These are phyloP conservation scores for Trichoderma afroharzianum DNA, from an alignment of 2,329 filamentous ascomycete species.

Conservation along the genomic window DNA sequence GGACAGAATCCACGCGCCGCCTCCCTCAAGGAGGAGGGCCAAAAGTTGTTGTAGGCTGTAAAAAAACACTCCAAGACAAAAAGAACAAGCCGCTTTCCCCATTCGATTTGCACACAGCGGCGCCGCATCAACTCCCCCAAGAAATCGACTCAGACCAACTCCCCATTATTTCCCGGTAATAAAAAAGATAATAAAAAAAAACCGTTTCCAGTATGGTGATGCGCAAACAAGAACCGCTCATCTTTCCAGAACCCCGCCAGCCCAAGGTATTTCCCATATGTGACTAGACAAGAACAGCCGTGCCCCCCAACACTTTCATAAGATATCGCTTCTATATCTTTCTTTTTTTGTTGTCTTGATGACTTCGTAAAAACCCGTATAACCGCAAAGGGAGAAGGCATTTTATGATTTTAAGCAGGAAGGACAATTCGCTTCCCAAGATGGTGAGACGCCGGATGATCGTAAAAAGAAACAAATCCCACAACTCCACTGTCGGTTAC, in stretches of 20 bases:
- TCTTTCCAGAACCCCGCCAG: slow-evolving; percentile 31
- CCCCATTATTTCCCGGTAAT: slow-evolving; percentile 30
- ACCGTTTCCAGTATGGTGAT: slow-evolving; percentile 31
- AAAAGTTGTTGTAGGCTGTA: neutral
- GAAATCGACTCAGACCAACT: slow-evolving; percentile 34
- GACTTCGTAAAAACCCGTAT: slow-evolving; percentile 44
- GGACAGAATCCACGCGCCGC: slow-evolving; percentile 17
- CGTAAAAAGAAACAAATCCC: slow-evolving; percentile 16
- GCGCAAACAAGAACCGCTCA: slow-evolving; percentile 32
- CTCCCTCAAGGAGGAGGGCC: neutral
- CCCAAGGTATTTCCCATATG: slow-evolving; percentile 31
- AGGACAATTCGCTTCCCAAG: slow-evolving; percentile 12
- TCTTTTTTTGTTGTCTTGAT: slow-evolving; percentile 38
- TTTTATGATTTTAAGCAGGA: slow-evolving; percentile 24
- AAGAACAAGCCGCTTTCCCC: slow-evolving; percentile 28
- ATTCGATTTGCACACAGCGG: slow-evolving; percentile 30
- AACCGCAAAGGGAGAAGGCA: slow-evolving; percentile 29
- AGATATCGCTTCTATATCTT: slow-evolving; percentile 44
- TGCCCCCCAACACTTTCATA: slow-evolving; percentile 30
- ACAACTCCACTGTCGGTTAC: slow-evolving; percentile 22
- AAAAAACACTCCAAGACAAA: neutral
- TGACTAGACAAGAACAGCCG: slow-evolving; percentile 37
- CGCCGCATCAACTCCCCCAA: slow-evolving; percentile 23
- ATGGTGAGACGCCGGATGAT: slow-evolving; percentile 16
- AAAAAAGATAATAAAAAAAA: slow-evolving; percentile 17